Percentiles rank a stretch among this genome's conserved stretches.
Evolutionary conservation across 2,329 filamentous ascomycete genomes (phyloP).

Genomic region (Fusarium sp.): DNA sequence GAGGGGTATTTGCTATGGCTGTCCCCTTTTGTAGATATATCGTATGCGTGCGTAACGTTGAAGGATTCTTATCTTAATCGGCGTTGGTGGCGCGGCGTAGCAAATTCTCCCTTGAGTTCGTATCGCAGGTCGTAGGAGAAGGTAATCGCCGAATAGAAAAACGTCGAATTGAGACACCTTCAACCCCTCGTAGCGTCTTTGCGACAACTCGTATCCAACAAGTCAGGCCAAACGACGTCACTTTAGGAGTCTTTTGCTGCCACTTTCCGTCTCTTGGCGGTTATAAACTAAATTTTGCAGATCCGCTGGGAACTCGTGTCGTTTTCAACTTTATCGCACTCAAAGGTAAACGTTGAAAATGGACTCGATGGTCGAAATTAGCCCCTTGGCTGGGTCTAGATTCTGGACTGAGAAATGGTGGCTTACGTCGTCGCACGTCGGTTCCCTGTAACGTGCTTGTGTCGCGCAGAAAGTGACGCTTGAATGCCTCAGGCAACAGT

Average conservation of each 20-base stretch:
- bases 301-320: neutral
- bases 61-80: slow-evolving; percentile 3
- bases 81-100: slow-evolving; percentile 10
- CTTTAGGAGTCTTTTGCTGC: slow-evolving; percentile 13
- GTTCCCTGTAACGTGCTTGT: slow-evolving; percentile 18
- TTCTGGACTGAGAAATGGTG: slow-evolving; percentile 27
- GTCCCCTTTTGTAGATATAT: slow-evolving; percentile 10
- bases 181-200: slow-evolving; percentile 26
- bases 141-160: neutral
- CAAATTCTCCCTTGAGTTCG: slow-evolving; percentile 21
- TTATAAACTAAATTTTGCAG: neutral
- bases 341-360: slow-evolving; percentile 1
- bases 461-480: slow-evolving; percentile 10
- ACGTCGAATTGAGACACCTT: slow-evolving; percentile 23
- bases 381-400: slow-evolving; percentile 13
- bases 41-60: neutral
- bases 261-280: neutral
- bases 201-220: slow-evolving; percentile 15
- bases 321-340: neutral
- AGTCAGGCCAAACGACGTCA: slow-evolving; percentile 18
- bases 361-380: slow-evolving; percentile 2
- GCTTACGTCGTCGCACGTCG: slow-evolving; percentile 36
- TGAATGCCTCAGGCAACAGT: slow-evolving; percentile 30
- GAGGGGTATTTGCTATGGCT: neutral
- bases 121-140: slow-evolving; percentile 16